Evolutionary conservation across 2,329 filamentous ascomycete genomes (phyloP).

Genomic region (Waltergamsia citrina): DNA sequence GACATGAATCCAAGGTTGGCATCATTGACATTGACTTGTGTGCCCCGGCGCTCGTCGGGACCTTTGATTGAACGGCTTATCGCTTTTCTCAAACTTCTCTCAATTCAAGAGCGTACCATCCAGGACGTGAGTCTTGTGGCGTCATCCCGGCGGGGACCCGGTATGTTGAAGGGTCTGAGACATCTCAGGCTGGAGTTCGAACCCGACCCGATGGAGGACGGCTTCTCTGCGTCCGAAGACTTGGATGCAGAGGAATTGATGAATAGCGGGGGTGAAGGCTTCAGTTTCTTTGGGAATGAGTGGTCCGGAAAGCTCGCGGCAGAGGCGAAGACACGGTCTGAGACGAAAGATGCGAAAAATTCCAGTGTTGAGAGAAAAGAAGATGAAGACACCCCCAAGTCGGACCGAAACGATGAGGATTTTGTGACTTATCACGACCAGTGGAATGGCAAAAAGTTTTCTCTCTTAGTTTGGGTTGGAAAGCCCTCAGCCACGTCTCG

Average conservation of each 20-base stretch:
- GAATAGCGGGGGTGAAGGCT: constrained; percentile 23
- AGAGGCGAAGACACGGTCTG: constrained; percentile 2
- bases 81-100: constrained; percentile 34
- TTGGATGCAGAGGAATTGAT: constrained; percentile 33
- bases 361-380: constrained; percentile 6
- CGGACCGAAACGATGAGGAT: constrained; percentile 10
- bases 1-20: constrained; percentile 46
- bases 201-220: constrained; percentile 27
- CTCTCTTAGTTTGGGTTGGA: constrained; percentile 37
- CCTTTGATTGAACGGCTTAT: constrained; percentile 36
- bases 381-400: constrained; percentile 1
- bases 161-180: constrained; percentile 39
- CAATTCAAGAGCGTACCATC: constrained; percentile 39
- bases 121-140: constrained; percentile 11
- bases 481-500: constrained; percentile 18
- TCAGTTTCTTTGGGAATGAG: constrained; percentile 35
- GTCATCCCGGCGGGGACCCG: constrained; percentile 26
- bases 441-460: constrained; percentile 15
- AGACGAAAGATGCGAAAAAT: constrained; percentile 3
- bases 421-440: constrained; percentile 12
- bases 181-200: constrained; percentile 46
- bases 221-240: constrained; percentile 18
- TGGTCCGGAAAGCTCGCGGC: background rate
- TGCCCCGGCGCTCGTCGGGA: constrained; percentile 44
- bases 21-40: constrained; percentile 41